Evolutionary conservation across 2,329 filamentous ascomycete species (phyloP), one percentile per base, ranked within the genome.

Genomic region (Cordyceps fumosorosea): DNA sequence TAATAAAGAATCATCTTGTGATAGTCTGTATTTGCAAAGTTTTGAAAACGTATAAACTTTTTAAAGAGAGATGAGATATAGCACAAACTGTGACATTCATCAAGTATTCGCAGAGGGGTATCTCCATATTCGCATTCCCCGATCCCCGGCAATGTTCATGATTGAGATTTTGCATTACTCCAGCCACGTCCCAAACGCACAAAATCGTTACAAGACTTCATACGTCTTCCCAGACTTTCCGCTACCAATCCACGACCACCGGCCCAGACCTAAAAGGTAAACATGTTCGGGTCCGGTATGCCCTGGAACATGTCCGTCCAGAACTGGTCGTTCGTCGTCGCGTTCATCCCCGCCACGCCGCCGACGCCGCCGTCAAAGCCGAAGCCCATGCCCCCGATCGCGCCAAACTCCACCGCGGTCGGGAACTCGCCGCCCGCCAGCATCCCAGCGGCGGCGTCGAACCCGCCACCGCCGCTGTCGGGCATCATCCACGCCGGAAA

Each of bases 301-400:
- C 70, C 71, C 53, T 74, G 72, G 24, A 77, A 74, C 62, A 73
- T 70, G 55, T 73, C 71, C 10, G 68, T 74, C 61, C 77, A 72
- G 72, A 77, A 78, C 16, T 75, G 73, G 61, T 79, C 77, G 62
- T 73, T 71, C 56, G 77, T 68, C 57, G 75, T 45, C 56, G 34
- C 47, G 29, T 68, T 32, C 29, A 20, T 20, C 18, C 29, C 48
- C 5, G 22, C 14, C 10, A 44, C 6, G 18, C 24, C 66, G 40
- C 69, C 69, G 50, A 56, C n/a, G 12, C 51, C 44, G n/a, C 47
- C 57, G 16, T 32, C 56, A 14, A 22, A 40, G 11, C 45, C 34
- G 37, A 26, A 18, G 40, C 40, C 40, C 40, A 37, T 44, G 40
- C 47, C 47, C 14, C 44, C 24, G 3, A 53, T 34, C 3, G 40